These are phyloP conservation scores for Saturnispora halmiae DNA, from an alignment of 805 yeast species.

Conservation along the genomic window DNA sequence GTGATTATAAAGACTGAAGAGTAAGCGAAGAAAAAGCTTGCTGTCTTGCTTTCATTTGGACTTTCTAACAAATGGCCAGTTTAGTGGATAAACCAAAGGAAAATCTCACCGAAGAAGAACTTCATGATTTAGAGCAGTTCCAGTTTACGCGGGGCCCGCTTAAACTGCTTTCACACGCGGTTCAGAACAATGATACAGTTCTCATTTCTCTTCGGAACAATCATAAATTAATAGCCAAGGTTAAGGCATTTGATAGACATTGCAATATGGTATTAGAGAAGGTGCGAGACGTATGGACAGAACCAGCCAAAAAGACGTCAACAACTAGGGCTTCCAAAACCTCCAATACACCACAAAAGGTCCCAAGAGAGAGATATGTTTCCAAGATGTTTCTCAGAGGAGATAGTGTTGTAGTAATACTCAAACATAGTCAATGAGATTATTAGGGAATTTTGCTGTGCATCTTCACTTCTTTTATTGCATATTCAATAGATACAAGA, in stretches of 20 bases:
- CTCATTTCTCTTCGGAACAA: constrained; percentile 87
- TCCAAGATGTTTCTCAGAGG: constrained; percentile 90
- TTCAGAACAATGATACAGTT: constrained; percentile 54
- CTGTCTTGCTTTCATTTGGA: not conserved
- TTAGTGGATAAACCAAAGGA: constrained; percentile 64
- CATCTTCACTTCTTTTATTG: too few relatives aligned
- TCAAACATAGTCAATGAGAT: constrained; percentile 24
- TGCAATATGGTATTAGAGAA: constrained; percentile 88
- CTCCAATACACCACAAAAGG: constrained; percentile 13
- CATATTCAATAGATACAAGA: too few relatives aligned
- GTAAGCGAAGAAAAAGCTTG: too few relatives aligned
- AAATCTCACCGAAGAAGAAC: constrained; percentile 72
- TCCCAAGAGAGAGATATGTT: constrained; percentile 60
- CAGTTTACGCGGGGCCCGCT: constrained; percentile 89
- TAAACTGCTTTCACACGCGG: constrained; percentile 77
- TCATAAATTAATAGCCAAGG: constrained; percentile 82
- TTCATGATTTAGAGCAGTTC: constrained; percentile 75
- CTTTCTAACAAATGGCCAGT: constrained; percentile 38
- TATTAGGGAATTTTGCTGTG: not conserved
- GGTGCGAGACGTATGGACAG: constrained; percentile 68
- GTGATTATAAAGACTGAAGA: not conserved
- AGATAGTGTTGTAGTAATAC: constrained; percentile 82
- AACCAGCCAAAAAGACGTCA: constrained; percentile 10
- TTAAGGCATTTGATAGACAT: constrained; percentile 93
- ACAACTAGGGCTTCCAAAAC: constrained; percentile 25